A percentile compares a stretch with the other conserved stretches of the same genome.
Evolutionary conservation across 164 flowering plant genomes (phyloP).

Genomic region (Kalanchoe fedtschenkoi): DNA sequence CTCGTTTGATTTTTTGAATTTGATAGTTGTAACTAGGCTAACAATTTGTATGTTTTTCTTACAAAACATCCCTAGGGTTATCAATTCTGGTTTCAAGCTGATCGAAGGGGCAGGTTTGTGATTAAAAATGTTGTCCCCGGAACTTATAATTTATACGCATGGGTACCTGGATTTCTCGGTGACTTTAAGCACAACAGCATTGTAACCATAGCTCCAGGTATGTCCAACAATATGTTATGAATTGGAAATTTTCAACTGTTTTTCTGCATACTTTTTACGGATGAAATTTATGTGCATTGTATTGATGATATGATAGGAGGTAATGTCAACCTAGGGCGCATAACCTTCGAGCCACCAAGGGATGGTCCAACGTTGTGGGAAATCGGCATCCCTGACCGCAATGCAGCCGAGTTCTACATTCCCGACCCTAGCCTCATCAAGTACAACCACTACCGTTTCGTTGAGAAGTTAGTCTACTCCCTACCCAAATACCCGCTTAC

Average conservation of each 20-base stretch:
- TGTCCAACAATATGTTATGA: too few species aligned
- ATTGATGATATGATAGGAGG: conserved; percentile 16
- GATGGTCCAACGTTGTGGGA: conserved; percentile 59
- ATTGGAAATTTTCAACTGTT: too few species aligned
- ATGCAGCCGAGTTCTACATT: conserved; percentile 50
- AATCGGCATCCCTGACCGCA: conserved; percentile 57
- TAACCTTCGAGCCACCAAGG: conserved; percentile 34
- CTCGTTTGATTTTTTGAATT: background rate
- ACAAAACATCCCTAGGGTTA: conserved; percentile 45
- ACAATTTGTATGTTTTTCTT: background rate
- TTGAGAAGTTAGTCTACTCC: conserved; percentile 24
- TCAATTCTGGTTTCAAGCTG: conserved; percentile 43
- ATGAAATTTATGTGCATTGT: background rate
- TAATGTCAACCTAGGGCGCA: conserved; percentile 15
- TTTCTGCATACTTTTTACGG: too few species aligned
- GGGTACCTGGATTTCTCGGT: conserved; percentile 45
- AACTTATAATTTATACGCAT: conserved; percentile 33
- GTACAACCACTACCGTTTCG: conserved; percentile 11
- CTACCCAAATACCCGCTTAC: background rate
- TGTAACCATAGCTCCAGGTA: conserved; percentile 30
- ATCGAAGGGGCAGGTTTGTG: conserved; percentile 24
- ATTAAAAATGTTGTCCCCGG: conserved; percentile 27
- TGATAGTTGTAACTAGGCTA: background rate
- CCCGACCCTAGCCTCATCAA: conserved; percentile 30
- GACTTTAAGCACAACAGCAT: conserved; percentile 18